Percentiles rank a stretch among this genome's conserved stretches.
Evolutionary conservation across 306 rosid species (phyloP).

Genomic region (Trifolium subterraneum): DNA sequence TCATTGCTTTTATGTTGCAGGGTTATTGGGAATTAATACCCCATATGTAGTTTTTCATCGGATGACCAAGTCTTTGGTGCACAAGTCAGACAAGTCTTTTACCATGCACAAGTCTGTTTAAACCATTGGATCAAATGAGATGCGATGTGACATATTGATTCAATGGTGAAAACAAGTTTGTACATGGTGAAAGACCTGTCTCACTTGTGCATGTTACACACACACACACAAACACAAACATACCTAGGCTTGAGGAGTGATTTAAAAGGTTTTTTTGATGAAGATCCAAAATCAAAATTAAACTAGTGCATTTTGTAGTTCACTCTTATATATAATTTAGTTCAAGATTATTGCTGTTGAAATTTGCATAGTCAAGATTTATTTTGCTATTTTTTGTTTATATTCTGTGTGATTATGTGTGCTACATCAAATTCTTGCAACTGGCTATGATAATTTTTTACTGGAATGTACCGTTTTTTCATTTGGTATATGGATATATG

Average conservation of each 20-base stretch:
- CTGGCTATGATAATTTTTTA: conserved; percentile 11
- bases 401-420: neutral
- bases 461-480: conserved; percentile 12
- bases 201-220: too few relatives aligned
- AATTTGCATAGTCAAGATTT: conserved; percentile 2
- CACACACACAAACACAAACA: too few relatives aligned
- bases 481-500: conserved; percentile 36
- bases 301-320: conserved; percentile 14
- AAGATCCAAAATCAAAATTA: neutral
- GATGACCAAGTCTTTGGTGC: too few relatives aligned
- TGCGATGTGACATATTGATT: too few relatives aligned
- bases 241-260: neutral
- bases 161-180: too few relatives aligned
- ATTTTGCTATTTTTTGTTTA: neutral
- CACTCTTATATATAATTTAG: neutral
- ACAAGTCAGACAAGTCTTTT: too few relatives aligned
- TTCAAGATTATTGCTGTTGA: neutral
- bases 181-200: too few relatives aligned
- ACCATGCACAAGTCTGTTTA: too few relatives aligned
- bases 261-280: neutral
- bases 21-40: conserved; percentile 10
- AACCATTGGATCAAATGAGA: too few relatives aligned
- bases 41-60: neutral
- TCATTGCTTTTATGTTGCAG: conserved; percentile 8
- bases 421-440: conserved; percentile 23